Percentiles rank a stretch among this genome's conserved stretches.
phyloP scores from a whole-genome alignment of 2,329 filamentous ascomycete genomes.

The Fusarium hostae region DNA sequence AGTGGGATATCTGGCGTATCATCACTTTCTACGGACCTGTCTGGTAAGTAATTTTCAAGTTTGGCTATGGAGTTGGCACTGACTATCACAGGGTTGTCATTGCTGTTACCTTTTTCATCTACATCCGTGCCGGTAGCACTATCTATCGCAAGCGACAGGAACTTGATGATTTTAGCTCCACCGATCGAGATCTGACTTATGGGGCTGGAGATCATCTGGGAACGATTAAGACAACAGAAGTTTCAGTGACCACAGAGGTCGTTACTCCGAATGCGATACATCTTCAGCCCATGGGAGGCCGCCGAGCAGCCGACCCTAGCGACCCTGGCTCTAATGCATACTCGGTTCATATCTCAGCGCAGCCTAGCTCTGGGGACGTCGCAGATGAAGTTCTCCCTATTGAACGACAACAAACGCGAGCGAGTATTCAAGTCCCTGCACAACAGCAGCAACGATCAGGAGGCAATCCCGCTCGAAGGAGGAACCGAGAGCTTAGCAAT shows the following conservation, averaged over 20 bases:
- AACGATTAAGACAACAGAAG: slow-evolving; percentile 69
- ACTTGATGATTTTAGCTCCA: slow-evolving; percentile 65
- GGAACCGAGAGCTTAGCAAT: slow-evolving; percentile 65
- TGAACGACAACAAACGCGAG: slow-evolving; percentile 31
- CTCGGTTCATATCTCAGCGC: slow-evolving; percentile 63
- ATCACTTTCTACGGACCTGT: slow-evolving; percentile 79
- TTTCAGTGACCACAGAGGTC: slow-evolving; percentile 69
- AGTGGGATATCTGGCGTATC: slow-evolving; percentile 79
- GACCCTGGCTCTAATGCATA: slow-evolving; percentile 49
- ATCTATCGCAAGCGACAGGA: slow-evolving; percentile 75
- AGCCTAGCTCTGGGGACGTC: slow-evolving; percentile 28
- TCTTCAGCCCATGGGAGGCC: slow-evolving; percentile 39
- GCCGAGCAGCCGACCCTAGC: slow-evolving; percentile 27
- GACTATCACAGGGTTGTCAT: slow-evolving; percentile 66
- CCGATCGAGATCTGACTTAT: slow-evolving; percentile 55
- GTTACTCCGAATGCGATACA: slow-evolving; percentile 36
- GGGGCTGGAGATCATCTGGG: slow-evolving; percentile 56
- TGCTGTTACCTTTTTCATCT: slow-evolving; percentile 70
- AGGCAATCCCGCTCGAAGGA: slow-evolving; percentile 49
- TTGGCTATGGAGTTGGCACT: background rate
- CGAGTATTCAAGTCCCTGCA: slow-evolving; percentile 14
- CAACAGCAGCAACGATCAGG: slow-evolving; percentile 34
- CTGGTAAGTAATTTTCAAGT: slow-evolving; percentile 60
- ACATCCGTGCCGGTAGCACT: slow-evolving; percentile 71
- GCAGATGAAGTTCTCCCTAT: slow-evolving; percentile 45